Evolutionary conservation across 345 rosid genomes (phyloP), one percentile per base, ranked within the genome.

Genomic region (Pistacia vera): DNA sequence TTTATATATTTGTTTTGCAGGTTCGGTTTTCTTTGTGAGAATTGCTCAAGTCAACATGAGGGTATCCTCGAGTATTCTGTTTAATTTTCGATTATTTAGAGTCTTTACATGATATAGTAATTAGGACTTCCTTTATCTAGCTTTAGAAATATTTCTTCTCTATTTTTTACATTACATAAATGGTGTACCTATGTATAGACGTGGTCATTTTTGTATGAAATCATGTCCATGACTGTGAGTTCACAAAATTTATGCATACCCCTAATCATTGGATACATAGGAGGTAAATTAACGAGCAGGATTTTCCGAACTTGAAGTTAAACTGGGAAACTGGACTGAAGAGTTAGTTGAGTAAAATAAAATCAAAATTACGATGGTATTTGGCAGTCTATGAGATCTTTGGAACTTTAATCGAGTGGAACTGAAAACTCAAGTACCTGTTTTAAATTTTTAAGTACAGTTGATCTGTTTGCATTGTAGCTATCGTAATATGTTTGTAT

Each of bases 41-140:
- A 77, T 67, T 61, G n/a, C 58, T 66, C 7, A 30, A 58, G 79
- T 68, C 78, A 84, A 48, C 46, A 88, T 88, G 89, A 86, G 86
- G 86, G 91, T 86, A 72, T 49, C 41, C 59, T 68, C 36, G 4
- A 4, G 36, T 38, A 74, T 68, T 65, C 66, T 61, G 9, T 30
- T 30, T 30, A 30, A 30, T 28, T 59, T 59, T 38, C n/a, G 44
- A 57, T 66, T 71, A 18, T 67, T 81, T 0, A 3, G 6, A 4
- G 8, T 10, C 72, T 38, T 38, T 11, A 25, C 4, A 35, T 69
- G 11, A 20, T 44, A 38, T 66, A 38, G 25, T 18, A 25, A 10
- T 18, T 64, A 63, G 63, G 70, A 36, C 20, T 63, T 56, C 28
- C 25, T 52, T 30, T 30, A 30, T 30, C 33, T 30, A 30, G 33